Base-by-base conservation (phyloP, 1,284 basidiomycete genomes). In the Tylopilus sp. region DNA sequence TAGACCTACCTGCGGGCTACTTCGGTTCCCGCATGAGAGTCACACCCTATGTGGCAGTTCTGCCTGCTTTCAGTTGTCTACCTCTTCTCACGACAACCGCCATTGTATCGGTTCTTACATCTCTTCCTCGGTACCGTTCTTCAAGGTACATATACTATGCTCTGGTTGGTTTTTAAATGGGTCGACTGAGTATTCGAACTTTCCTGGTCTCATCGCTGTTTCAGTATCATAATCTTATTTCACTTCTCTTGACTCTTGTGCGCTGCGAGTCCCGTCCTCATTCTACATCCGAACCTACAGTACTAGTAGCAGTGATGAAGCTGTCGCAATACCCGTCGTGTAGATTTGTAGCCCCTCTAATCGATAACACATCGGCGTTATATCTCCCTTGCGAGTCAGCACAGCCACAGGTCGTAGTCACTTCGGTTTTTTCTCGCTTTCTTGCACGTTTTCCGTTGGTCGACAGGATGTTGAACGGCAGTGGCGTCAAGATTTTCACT, bases 401-500 rank as follows among this genome's bases (percentile, higher is more conserved):
- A 69, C 49, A 57, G 67, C 67, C 66, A 64, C 42, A 2, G 26
- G 13, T 64, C 47, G 26, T 56, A 56, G 29, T 32, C 49, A 42
- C 46, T 58, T 40, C 48, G 52, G 20, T n/a, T 25, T 22, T 50
- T 55, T 48, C 65, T 60, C 39, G 31, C 45, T 64, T 61, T 55
- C 22, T 49, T 48, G 46, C 28, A 47, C 32, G 48, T 48, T 36
- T 55, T 37, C 40, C 50, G 44, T 53, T 49, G 51, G 50, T 50
- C 50, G 49, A 57, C 58, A 57, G 56, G 55, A 90, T 90, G 87
- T 75, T 90, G 69, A 87, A 85, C 70, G 85, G 89, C 57, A 86
- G 82, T 61, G 86, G 89, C 63, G 94, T 97, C 76, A 95, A 95
- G 76, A 84, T 96, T 58, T 95, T 96, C 72, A 83, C 91, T 54